Conservation (phyloP, 768 basidiomycete species). For the Termitomyces sp. region DNA sequence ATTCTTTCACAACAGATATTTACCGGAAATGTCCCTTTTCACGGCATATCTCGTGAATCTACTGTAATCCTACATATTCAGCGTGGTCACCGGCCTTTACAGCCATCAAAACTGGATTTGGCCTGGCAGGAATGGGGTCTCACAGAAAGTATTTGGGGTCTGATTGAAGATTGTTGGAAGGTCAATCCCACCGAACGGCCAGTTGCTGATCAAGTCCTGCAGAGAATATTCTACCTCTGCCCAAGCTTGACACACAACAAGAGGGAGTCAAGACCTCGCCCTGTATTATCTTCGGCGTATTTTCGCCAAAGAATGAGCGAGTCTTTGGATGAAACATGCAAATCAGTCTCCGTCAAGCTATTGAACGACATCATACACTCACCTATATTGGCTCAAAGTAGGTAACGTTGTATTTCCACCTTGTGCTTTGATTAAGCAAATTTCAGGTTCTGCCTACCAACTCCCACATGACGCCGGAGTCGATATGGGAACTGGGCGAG, state of each 20-base stretch:
- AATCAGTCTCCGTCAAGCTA: not conserved
- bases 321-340: not conserved
- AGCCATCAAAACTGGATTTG: not conserved
- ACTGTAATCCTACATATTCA: not conserved
- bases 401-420: too few relatives aligned
- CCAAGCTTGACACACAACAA: not conserved
- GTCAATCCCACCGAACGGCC: not conserved
- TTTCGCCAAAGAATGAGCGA: not conserved
- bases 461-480: too few relatives aligned
- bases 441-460: too few relatives aligned
- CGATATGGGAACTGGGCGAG: too few relatives aligned
- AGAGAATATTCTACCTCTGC: not conserved
- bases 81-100: not conserved
- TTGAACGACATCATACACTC: not conserved
- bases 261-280: not conserved
- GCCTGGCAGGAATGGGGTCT: not conserved
- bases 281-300: not conserved
- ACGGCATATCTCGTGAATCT: not conserved
- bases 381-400: not conserved
- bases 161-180: conserved; percentile 2
- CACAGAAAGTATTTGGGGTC: not conserved
- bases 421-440: too few relatives aligned
- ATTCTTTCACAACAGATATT: not conserved
- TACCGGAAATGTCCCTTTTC: not conserved
- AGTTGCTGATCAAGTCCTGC: not conserved